These are phyloP conservation scores for Phytophthora ramorum DNA, from an alignment of 352 stramenopile species.

Conservation along the genomic window DNA sequence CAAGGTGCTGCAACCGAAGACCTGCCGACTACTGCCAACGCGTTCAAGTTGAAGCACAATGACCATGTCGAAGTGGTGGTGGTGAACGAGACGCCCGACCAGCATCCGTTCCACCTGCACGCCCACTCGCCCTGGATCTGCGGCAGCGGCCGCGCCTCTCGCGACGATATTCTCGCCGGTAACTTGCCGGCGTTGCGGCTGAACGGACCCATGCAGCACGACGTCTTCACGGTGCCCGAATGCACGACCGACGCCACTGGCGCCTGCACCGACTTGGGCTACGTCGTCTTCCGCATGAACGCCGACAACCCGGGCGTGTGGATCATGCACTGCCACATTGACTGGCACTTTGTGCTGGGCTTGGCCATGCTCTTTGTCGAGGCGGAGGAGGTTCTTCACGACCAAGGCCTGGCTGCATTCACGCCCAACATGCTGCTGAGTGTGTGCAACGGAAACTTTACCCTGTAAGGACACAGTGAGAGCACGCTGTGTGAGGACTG, in stretches of 20 bases:
- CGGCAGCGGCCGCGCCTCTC: conserved; percentile 34
- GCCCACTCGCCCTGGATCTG: conserved; percentile 47
- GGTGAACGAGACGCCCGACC: conserved; percentile 44
- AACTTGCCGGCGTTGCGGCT: conserved; percentile 40
- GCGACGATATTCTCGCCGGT: conserved; percentile 22
- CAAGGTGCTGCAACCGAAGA: conserved; percentile 33
- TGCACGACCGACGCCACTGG: conserved; percentile 34
- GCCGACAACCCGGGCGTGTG: conserved; percentile 54
- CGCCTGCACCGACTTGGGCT: conserved; percentile 43
- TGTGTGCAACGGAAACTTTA: conserved; percentile 45
- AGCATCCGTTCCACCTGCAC: conserved; percentile 61
- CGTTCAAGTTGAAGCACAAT: conserved; percentile 29
- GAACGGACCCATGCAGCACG: conserved; percentile 37
- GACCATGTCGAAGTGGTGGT: conserved; percentile 52
- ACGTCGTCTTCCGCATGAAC: conserved; percentile 47
- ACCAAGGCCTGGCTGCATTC: conserved; percentile 39
- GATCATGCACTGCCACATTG: conserved; percentile 64
- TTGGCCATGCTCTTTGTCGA: conserved; percentile 56
- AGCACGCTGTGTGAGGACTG: conserved; percentile 1
- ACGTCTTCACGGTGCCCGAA: conserved; percentile 49
- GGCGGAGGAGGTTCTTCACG: conserved; percentile 38
- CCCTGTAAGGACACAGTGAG: conserved; percentile 17
- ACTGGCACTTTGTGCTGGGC: conserved; percentile 52
- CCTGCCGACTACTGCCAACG: conserved; percentile 41
- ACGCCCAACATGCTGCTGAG: conserved; percentile 42